Evolutionary conservation across 768 basidiomycete genomes (phyloP).

Genomic region (Rhizopogon salebrosus): DNA sequence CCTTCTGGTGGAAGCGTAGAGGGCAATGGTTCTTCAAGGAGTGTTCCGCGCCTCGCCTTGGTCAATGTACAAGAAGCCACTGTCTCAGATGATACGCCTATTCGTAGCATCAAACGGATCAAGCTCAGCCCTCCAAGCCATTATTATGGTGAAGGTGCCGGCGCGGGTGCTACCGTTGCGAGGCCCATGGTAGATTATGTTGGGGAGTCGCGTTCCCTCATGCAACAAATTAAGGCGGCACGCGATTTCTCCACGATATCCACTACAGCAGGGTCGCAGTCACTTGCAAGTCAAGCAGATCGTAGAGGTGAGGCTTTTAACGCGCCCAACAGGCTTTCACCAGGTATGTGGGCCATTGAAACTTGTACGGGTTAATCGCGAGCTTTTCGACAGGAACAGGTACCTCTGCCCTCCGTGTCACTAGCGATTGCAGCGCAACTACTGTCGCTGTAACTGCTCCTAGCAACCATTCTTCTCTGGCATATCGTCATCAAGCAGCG

Average conservation of each 20-base stretch:
- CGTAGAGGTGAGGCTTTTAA: neutral
- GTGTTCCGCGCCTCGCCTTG: slow-evolving; percentile 34
- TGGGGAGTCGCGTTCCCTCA: slow-evolving; percentile 69
- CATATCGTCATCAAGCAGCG: slow-evolving; percentile 72
- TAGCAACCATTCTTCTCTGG: slow-evolving; percentile 52
- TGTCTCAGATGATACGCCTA: slow-evolving; percentile 38
- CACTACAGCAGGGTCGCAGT: slow-evolving; percentile 45
- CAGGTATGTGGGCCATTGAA: neutral
- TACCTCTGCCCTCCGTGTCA: neutral
- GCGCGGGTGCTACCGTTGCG: slow-evolving; percentile 42
- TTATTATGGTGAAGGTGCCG: slow-evolving; percentile 46
- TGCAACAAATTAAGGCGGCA: slow-evolving; percentile 76
- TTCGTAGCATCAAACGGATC: slow-evolving; percentile 76
- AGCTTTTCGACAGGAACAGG: neutral
- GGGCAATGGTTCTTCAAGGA: slow-evolving; percentile 38
- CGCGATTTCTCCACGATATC: slow-evolving; percentile 76
- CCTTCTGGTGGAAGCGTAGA: slow-evolving; percentile 53
- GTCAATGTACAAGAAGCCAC: slow-evolving; percentile 46
- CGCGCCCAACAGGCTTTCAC: neutral
- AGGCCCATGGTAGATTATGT: slow-evolving; percentile 67
- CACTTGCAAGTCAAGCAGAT: slow-evolving; percentile 12
- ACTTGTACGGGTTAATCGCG: neutral
- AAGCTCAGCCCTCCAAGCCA: slow-evolving; percentile 70
- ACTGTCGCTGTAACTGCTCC: slow-evolving; percentile 25
- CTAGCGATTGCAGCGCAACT: slow-evolving; percentile 16